Evolutionary conservation across 257 asterid genomes (phyloP).

Genomic region (Ligustrum vulgare): DNA sequence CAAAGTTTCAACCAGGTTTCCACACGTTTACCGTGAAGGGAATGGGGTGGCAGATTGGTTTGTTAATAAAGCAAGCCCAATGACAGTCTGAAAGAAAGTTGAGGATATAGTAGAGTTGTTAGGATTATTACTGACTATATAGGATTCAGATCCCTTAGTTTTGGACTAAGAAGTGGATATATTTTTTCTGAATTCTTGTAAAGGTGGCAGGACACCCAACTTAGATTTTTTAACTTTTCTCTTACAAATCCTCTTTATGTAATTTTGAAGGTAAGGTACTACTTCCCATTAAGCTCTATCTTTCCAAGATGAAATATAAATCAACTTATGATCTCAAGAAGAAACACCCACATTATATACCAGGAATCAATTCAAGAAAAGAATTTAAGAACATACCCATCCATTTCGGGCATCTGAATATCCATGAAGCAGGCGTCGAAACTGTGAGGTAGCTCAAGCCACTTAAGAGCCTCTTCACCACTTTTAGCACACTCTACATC

Average conservation of each 20-base stretch:
- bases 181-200: not conserved
- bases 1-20: not conserved
- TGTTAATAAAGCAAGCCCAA: not conserved
- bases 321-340: not conserved
- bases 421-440: constrained; percentile 98
- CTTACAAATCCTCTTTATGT: not conserved
- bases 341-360: not conserved
- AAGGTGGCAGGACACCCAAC: not conserved
- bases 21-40: not conserved
- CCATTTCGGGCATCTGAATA: constrained; percentile 99
- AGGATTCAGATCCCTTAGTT: not conserved
- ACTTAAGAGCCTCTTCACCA: constrained; percentile 76
- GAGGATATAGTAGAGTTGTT: not conserved
- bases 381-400: constrained; percentile 55
- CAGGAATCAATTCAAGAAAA: not conserved
- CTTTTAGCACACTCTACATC: constrained; percentile 79
- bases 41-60: not conserved
- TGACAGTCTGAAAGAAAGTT: not conserved
- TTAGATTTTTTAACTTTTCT: not conserved
- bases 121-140: not conserved
- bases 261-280: not conserved
- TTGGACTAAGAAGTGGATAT: not conserved
- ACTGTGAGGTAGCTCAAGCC: constrained; percentile 73
- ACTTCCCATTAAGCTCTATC: not conserved
- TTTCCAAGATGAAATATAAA: not conserved